phyloP scores from a whole-genome alignment of 2,329 filamentous ascomycete genomes.

The Exophiala sp. region DNA sequence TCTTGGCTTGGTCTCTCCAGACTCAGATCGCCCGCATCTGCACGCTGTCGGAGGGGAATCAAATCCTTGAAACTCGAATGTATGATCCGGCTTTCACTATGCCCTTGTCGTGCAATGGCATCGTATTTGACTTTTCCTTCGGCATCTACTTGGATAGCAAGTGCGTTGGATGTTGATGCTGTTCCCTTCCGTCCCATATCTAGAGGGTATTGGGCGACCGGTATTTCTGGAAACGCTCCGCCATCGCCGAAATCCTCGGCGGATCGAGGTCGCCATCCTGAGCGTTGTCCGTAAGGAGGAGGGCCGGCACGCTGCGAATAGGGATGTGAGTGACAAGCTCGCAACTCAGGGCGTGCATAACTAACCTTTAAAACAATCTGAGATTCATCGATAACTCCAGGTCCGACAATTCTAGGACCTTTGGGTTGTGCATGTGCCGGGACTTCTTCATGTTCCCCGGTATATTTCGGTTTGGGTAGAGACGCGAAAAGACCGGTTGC shows the following conservation, averaged over 20 bases:
- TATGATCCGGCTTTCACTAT: slow-evolving; percentile 74
- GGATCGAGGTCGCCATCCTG: slow-evolving; percentile 82
- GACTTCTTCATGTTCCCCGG: slow-evolving; percentile 78
- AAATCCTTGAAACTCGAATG: slow-evolving; percentile 96
- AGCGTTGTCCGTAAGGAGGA: slow-evolving; percentile 78
- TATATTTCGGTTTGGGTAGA: slow-evolving; percentile 85
- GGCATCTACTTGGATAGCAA: slow-evolving; percentile 84
- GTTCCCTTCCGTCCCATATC: slow-evolving; percentile 82
- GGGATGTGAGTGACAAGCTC: slow-evolving; percentile 3
- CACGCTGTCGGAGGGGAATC: slow-evolving; percentile 86
- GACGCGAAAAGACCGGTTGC: slow-evolving; percentile 68
- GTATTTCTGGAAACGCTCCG: slow-evolving; percentile 89
- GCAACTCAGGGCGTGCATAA: neutral
- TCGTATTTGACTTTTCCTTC: slow-evolving; percentile 96
- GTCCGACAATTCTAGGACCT: slow-evolving; percentile 75
- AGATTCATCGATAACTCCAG: slow-evolving; percentile 72
- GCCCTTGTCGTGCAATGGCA: slow-evolving; percentile 84
- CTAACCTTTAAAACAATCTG: slow-evolving; percentile 71
- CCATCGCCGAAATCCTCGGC: slow-evolving; percentile 94
- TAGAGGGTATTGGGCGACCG: slow-evolving; percentile 88
- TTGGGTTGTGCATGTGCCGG: slow-evolving; percentile 65
- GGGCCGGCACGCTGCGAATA: slow-evolving; percentile 63
- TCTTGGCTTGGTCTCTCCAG: slow-evolving; percentile 79
- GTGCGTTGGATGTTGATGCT: slow-evolving; percentile 66
- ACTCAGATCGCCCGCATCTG: slow-evolving; percentile 86